Evolutionary conservation across 768 basidiomycete species (phyloP), one percentile per base, ranked within the genome.

Genomic region (Tubosaeta sp.): DNA sequence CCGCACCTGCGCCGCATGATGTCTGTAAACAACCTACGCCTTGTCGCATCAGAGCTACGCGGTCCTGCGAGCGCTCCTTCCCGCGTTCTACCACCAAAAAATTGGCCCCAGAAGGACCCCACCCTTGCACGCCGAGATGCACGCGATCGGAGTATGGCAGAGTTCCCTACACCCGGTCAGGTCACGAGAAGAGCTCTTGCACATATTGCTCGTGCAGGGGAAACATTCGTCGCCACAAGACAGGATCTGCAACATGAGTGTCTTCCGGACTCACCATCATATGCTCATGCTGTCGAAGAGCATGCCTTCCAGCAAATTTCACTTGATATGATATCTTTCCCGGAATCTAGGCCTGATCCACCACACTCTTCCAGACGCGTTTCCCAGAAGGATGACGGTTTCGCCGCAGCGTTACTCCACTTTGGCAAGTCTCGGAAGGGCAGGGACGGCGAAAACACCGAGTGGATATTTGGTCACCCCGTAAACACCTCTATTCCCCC

Each of bases 121-220:
- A 7, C 29, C 3, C 31, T 24, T 5, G 4, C 16, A 6, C 31
- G 6, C 24, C 19, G 24, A 46, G 29, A 46, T 40, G 16, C 30
- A 29, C 31, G 16, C 9, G 49, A 54, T 12, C 31, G 6, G 24
- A 42, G 42, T 6, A n/a, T 32, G 16, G 35, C 32, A 24, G 51
- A 54, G 3, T 50, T 44, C 10, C 64, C 56, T 22, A 53, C 64
- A 8, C 52, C 58, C n/a, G 54, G 60, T 13, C 56, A 64, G 43
- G 52, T 57, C n/a, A 48, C 62, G 1, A 54, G 46, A 4, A 49
- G 47, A 5, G 44, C 59, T 14, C 34, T 60, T 10, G 29, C 40
- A 7, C 53, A 42, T 18, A 57, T 46, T 19, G 40, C 39, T 8
- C 8, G 16, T 0, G 52, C 32, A 31, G 54, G 59, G 16, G 46